Conservation (phyloP, 2,329 filamentous ascomycete species). For the Penicillium sp. region DNA sequence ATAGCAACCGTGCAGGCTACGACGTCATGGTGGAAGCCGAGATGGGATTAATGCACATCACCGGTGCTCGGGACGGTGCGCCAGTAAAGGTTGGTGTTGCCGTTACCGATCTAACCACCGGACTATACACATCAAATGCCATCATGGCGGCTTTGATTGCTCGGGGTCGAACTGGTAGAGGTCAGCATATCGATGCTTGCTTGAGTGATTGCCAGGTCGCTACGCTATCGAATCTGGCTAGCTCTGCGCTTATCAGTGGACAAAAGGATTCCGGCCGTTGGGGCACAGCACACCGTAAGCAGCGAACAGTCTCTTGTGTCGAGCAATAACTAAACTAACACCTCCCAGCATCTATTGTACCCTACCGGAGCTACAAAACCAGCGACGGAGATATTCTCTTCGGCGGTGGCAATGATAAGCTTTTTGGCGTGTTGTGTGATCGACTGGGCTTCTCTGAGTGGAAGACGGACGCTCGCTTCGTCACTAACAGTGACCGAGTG, state of each 20-base stretch:
- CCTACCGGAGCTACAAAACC: conserved; percentile 78
- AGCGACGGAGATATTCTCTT: conserved; percentile 62
- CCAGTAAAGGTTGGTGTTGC: conserved; percentile 97
- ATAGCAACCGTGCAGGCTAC: conserved; percentile 83
- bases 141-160: conserved; percentile 91
- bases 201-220: conserved; percentile 94
- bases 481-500: conserved; percentile 59
- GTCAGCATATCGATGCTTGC: conserved; percentile 89
- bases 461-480: conserved; percentile 56
- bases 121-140: conserved; percentile 89
- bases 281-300: conserved; percentile 89
- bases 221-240: conserved; percentile 91
- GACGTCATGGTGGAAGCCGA: conserved; percentile 99
- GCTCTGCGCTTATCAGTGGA: conserved; percentile 83
- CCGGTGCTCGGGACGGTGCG: conserved; percentile 78
- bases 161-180: conserved; percentile 69
- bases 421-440: conserved; percentile 60
- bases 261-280: conserved; percentile 84
- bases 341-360: conserved; percentile 82
- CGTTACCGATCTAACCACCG: conserved; percentile 93
- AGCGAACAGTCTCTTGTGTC: not conserved
- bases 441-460: conserved; percentile 58
- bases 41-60: conserved; percentile 98
- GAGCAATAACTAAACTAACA: conserved; percentile 18
- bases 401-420: conserved; percentile 62